phyloP scores from a whole-genome alignment of 108 stramenopile species.

The Nannochloropsis salina region DNA sequence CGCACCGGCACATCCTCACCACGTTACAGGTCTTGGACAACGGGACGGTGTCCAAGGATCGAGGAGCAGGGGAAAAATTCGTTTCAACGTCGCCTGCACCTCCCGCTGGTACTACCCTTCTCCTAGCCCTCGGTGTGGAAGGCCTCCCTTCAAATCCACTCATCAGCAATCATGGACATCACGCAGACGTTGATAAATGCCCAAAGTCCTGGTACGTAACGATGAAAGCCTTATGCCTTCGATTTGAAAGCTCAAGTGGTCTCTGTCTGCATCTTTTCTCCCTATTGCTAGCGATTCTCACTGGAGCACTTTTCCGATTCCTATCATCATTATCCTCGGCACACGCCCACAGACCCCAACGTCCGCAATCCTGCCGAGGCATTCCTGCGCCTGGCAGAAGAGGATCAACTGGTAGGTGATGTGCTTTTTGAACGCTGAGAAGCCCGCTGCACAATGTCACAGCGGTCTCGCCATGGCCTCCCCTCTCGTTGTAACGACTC shows the following conservation, averaged over 20 bases:
- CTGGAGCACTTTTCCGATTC: background rate
- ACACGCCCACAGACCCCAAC: slow-evolving; percentile 33
- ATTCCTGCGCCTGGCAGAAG: slow-evolving; percentile 29
- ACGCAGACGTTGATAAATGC: slow-evolving; percentile 4
- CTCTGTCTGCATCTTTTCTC: background rate
- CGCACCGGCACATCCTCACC: too few relatives aligned
- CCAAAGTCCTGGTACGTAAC: slow-evolving; percentile 2
- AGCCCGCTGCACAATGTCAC: background rate
- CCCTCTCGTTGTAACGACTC: background rate
- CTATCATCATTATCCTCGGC: background rate
- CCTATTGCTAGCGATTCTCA: background rate
- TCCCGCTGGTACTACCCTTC: too few relatives aligned
- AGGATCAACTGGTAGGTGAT: slow-evolving; percentile 33
- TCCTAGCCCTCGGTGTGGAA: too few relatives aligned
- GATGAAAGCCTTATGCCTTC: background rate
- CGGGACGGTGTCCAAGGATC: too few relatives aligned
- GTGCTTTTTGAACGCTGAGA: background rate
- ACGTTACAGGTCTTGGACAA: too few relatives aligned
- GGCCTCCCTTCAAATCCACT: background rate
- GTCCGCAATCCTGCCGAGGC: slow-evolving; percentile 46
- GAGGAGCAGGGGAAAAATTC: too few relatives aligned
- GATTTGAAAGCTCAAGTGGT: background rate
- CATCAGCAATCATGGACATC: background rate
- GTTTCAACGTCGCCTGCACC: too few relatives aligned
- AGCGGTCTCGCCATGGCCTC: too few relatives aligned